Evolutionary conservation across 2,329 filamentous ascomycete species (phyloP), one percentile per base, ranked within the genome.

Genomic region (Chaetomiaceae sp.): DNA sequence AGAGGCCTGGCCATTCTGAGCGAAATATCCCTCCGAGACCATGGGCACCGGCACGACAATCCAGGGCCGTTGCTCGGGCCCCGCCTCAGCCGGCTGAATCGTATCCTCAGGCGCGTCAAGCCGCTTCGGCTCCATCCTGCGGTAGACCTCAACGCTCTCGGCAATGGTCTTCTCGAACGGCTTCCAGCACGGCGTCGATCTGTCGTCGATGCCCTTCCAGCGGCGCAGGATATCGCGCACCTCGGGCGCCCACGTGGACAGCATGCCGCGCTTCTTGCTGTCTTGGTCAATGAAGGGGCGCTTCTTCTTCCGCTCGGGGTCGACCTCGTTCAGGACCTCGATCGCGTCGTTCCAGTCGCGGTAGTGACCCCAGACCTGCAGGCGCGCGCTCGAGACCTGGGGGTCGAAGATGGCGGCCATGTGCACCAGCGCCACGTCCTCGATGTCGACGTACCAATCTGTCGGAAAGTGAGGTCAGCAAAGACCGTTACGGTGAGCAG

Each of bases 381-480:
- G 36, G 6, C 68, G 65, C 38, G 58, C 53, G 14, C 59, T 59
- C 25, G 61, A 42, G 3, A 68, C 59, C 3, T 63, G 60, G 2
- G 63, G 56, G 20, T 67, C 60, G 7, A 65, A 55, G 3, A 66
- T 45, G 7, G 63, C 63, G 2, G 64, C 64, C 3, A 69, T 59
- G 36, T 70, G 67, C 15, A 69, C 52, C 22, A 60, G 46, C 1
- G 62, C 67, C 6, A 53, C 51, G 47, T 70, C 66, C 49, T 63
- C 56, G 6, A 68, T 63, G 43, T 67, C 60, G 9, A 65, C 56
- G 51, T 52, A 47, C 52, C 46, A 42, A 6, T 54, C 46, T 46
- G 23, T 3, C 25, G 9, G 17, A 20, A 11, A 31, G 9, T n/a
- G 23, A 31, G 23, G 14, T 31, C n/a, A 48, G 25, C 22, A 9